Conservation (phyloP, 495 filamentous ascomycete species). For the Venustampulla echinocandica region DNA sequence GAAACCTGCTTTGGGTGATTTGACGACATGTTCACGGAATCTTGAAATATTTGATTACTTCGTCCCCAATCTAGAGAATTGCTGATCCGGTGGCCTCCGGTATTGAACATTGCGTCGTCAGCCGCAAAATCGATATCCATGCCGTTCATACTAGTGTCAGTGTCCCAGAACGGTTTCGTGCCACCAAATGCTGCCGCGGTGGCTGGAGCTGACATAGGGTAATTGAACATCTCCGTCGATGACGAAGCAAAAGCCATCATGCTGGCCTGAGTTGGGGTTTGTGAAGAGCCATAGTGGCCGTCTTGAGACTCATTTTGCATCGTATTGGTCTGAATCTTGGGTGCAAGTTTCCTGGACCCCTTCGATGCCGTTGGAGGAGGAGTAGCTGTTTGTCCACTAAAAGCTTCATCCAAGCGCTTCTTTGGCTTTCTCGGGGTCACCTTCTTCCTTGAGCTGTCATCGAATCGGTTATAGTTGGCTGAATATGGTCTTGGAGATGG, state of each 20-base stretch:
- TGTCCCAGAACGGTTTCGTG: constrained; percentile 68
- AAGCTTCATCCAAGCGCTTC: constrained; percentile 26
- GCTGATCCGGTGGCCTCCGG: constrained; percentile 25
- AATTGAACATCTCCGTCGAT: constrained; percentile 60
- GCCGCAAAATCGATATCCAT: constrained; percentile 48
- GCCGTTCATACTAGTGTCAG: constrained; percentile 40
- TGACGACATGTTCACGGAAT: constrained; percentile 24
- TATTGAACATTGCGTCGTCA: constrained; percentile 26
- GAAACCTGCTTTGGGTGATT: constrained; percentile 6
- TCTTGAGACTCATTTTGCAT: constrained; percentile 46
- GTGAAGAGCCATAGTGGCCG: constrained; percentile 19
- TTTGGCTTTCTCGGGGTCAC: constrained; percentile 28
- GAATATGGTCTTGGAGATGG: constrained; percentile 48
- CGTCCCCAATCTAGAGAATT: constrained; percentile 42
- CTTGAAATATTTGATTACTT: constrained; percentile 37
- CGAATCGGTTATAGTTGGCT: constrained; percentile 24
- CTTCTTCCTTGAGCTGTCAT: constrained; percentile 29
- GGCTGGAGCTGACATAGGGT: constrained; percentile 61
- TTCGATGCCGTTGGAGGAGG: constrained; percentile 44
- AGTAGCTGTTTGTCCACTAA: constrained; percentile 38
- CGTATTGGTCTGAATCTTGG: constrained; percentile 36
- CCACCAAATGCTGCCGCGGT: constrained; percentile 58
- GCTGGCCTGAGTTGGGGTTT: constrained; percentile 27
- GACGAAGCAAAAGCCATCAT: constrained; percentile 33
- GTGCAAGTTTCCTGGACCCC: constrained; percentile 41